Evolutionary conservation across 371 early-diverging fungal species (phyloP), one percentile per base, ranked within the genome.

Genomic region (Actinomortierella ambigua): DNA sequence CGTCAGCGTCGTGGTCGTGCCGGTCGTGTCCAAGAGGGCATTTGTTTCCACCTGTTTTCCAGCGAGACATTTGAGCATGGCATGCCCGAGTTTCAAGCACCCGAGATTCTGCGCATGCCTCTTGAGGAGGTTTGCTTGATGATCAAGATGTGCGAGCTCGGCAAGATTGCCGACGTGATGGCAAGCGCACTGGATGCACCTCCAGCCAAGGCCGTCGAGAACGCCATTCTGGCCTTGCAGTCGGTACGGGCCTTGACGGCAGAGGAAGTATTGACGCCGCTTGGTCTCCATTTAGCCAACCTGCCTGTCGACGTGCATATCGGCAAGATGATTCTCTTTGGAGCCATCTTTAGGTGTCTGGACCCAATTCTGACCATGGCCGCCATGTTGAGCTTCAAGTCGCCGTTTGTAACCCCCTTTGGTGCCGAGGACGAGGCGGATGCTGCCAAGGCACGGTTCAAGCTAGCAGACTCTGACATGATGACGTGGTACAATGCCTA

Each of bases 1-100:
- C 79, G 82, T 39, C 99, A 99, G 78, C 83, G 99, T 40, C 78
- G 89, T 4, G 99, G 99, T 29, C 87, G 98, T 57, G 98, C 98
- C 4, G 99, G 99, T 24, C 79, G 99, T 50, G 90, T 93, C 2
- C 90, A 87, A 55, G 83, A 83, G 46, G 98, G 98, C 13, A 68
- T 90, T 0, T 90, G 92, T 43, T 93, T 88, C 61, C 89, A 90
- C 60, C 55, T 95, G 49, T 88, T 90, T 52, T 82, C 90, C 0
- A 65, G 73, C 29, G 48, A 80, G 7, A 77, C 70, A 7, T 90
- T 77, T 62, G 81, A 86, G 15, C 50, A 68, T 9, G 60, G 76
- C 79, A 87, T 92, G 89, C 64, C 81, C 0, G 84, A 85, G 18
- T 88, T 79, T 61, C 88, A 90, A 70, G 77, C 76, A 14, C 92